A percentile compares a stretch with the other conserved stretches of the same genome.
phyloP scores from a whole-genome alignment of 495 filamentous ascomycete genomes.

The Xylaria nigripes region DNA sequence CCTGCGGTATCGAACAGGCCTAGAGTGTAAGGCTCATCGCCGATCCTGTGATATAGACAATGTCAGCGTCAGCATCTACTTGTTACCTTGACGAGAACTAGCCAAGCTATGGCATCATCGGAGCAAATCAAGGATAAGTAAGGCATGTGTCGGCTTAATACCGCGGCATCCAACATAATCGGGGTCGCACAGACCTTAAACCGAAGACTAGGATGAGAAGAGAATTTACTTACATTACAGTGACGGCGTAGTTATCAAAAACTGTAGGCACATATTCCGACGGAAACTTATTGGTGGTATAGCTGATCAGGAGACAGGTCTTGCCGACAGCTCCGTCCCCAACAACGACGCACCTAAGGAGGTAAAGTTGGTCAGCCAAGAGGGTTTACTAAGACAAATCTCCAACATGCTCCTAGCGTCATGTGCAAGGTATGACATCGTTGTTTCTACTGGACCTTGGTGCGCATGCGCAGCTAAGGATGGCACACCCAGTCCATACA shows the following conservation, averaged over 20 bases:
- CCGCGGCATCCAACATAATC: background rate
- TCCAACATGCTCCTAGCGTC: background rate
- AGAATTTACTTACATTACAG: slow-evolving; percentile 76
- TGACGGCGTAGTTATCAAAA: slow-evolving; percentile 99
- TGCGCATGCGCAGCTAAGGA: slow-evolving; percentile 8
- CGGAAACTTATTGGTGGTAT: slow-evolving; percentile 99
- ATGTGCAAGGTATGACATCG: slow-evolving; percentile 2
- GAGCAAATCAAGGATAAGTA: background rate
- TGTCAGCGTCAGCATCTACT: slow-evolving; percentile 20
- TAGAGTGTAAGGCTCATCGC: slow-evolving; percentile 95
- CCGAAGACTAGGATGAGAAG: background rate
- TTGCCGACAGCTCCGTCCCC: slow-evolving; percentile 99
- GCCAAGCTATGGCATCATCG: background rate
- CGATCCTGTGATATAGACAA: slow-evolving; percentile 60
- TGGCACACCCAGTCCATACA: slow-evolving; percentile 1
- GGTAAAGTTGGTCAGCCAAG: slow-evolving; percentile 11
- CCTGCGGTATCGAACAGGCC: slow-evolving; percentile 97
- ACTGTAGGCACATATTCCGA: slow-evolving; percentile 99
- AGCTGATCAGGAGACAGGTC: slow-evolving; percentile 96
- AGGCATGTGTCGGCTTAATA: background rate
- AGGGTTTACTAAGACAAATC: background rate
- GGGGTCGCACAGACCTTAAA: background rate
- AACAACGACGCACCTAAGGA: slow-evolving; percentile 85
- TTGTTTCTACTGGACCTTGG: background rate
- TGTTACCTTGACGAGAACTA: background rate